Base-by-base conservation (phyloP, 192 early-diverging fungal species). In the Gaertneriomyces semiglobifer region DNA sequence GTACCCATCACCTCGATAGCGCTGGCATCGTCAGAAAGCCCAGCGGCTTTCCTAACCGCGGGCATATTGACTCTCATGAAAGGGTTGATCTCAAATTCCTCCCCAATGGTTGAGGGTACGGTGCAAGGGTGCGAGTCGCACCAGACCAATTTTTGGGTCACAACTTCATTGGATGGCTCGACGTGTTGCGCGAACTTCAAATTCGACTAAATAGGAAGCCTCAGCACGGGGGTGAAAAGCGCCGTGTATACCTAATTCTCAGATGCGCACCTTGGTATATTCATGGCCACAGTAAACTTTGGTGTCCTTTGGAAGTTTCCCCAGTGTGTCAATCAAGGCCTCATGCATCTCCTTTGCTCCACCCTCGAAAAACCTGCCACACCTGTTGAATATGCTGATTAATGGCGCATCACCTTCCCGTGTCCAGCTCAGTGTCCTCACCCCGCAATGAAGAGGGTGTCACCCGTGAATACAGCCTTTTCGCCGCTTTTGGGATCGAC, bases 291-390 rank as follows among this genome's bases (percentile, higher is more conserved):
- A 93, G 58, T 89, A 98, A 6, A 98, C 92, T 58, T 83, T 75
- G 0, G 95, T 98, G 41, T 92, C 88, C 9, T 79, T 65, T 0
- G 92, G 93, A 14, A 98, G 78, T 1, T 59, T 55, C 0, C 79
- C 90, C 12, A 98, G 74, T 33, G 79, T 83, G 0, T 79, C 78
- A 56, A 81, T 79, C 25, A 98, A 80, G 8, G 88, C 89, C 41
- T 85, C 75, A 76, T 92, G 74, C 96, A 98, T 96, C 50, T 94
- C 87, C 40, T 78, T 69, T 0, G 91, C 79, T 0, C 88, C 89
- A 10, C 94, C 96, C 70, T 98, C 96, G 76, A 98, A 98, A 70
- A 98, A 94, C 18, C 88, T 71, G 5, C 96, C 96, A 70, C 94
- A 96, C 60, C 75, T 76, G 43, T 6, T 14, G 10, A 43, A 44